These are phyloP conservation scores for Coelastrella sp. DNA, from an alignment of 139 green algal species.

Conservation along the genomic window DNA sequence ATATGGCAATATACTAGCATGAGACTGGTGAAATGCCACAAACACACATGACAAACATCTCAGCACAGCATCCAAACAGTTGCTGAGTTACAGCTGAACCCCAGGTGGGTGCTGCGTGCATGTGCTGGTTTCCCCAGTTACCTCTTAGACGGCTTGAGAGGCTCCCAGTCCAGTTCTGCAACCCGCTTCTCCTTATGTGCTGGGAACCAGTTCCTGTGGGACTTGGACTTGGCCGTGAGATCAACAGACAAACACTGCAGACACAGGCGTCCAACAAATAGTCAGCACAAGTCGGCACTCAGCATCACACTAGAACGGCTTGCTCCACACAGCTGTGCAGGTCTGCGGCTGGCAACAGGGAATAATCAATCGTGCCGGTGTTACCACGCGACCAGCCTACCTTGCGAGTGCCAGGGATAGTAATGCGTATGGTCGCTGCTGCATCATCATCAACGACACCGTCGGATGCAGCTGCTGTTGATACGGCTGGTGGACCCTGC, in stretches of 20 bases:
- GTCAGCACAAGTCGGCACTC: no score
- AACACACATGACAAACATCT: no score
- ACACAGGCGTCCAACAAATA: no score
- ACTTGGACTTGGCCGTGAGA: conserved; percentile 11
- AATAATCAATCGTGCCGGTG: background rate
- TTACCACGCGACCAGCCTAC: background rate
- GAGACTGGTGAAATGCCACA: no score
- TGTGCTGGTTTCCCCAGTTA: background rate
- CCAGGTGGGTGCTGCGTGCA: no score
- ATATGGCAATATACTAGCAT: no score
- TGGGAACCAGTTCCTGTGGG: conserved; percentile 35
- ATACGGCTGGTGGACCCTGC: background rate
- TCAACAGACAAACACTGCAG: conserved; percentile 27
- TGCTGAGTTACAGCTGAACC: no score
- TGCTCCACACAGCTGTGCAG: background rate
- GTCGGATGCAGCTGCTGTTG: background rate
- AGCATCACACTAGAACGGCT: background rate
- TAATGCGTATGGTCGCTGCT: background rate
- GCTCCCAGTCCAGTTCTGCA: conserved; percentile 35
- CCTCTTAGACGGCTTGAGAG: conserved; percentile 17
- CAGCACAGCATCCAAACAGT: no score
- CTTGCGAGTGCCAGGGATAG: conserved; percentile 37
- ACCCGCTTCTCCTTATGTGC: background rate
- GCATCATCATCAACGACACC: background rate
- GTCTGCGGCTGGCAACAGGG: background rate